Evolutionary conservation across 1,284 basidiomycete species (phyloP).

Genomic region (Retiboletus flavoniger): DNA sequence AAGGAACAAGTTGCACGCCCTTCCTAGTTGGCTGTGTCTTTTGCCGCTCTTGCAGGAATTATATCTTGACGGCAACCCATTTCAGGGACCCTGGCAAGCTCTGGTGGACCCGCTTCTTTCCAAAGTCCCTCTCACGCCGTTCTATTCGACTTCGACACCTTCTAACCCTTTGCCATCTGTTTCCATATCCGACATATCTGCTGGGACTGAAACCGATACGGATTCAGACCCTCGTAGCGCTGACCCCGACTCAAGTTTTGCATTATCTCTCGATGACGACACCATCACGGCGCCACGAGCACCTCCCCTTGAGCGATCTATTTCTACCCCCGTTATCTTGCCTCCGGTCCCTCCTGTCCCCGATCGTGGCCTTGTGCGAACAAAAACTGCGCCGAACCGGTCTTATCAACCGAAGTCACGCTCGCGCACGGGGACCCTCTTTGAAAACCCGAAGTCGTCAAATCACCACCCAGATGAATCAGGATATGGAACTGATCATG

Average conservation of each 20-base stretch:
- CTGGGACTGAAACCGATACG: slow-evolving; percentile 49
- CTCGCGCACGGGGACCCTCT: slow-evolving; percentile 23
- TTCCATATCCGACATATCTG: slow-evolving; percentile 36
- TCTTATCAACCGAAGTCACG: slow-evolving; percentile 53
- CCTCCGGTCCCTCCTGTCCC: slow-evolving; percentile 32
- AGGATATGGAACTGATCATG: slow-evolving; percentile 49
- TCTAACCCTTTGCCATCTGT: slow-evolving; percentile 53
- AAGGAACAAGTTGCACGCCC: slow-evolving; percentile 82
- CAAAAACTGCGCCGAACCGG: slow-evolving; percentile 69
- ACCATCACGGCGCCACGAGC: slow-evolving; percentile 67
- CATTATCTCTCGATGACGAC: slow-evolving; percentile 50
- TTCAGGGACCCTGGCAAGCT: slow-evolving; percentile 87
- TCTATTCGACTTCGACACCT: slow-evolving; percentile 68
- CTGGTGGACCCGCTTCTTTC: slow-evolving; percentile 80
- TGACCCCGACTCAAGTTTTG: slow-evolving; percentile 30
- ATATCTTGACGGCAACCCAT: slow-evolving; percentile 90
- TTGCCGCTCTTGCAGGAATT: slow-evolving; percentile 82
- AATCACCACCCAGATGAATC: slow-evolving; percentile 38
- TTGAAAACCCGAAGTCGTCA: slow-evolving; percentile 28
- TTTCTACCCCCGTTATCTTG: slow-evolving; percentile 43
- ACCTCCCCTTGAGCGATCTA: slow-evolving; percentile 49
- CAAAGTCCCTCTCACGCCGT: slow-evolving; percentile 57
- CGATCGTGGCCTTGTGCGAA: slow-evolving; percentile 57
- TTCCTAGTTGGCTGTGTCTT: slow-evolving; percentile 92
- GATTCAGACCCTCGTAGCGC: slow-evolving; percentile 54